Conservation (phyloP, 2,329 filamentous ascomycete genomes). For the Trichoderma gracile region DNA sequence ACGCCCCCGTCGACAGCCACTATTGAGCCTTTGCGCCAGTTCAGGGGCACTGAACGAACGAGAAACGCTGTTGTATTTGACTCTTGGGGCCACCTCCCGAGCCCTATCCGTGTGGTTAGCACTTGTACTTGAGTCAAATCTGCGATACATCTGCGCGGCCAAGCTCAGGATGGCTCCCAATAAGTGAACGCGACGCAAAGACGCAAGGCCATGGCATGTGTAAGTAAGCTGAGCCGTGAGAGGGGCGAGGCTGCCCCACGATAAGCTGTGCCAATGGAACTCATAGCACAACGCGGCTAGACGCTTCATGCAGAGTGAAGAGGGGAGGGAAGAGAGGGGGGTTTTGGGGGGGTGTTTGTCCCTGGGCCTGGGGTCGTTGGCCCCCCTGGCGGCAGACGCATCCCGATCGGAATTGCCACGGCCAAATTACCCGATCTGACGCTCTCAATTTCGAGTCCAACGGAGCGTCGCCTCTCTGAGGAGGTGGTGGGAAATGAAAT, state of each 20-base stretch:
- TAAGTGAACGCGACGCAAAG: background rate
- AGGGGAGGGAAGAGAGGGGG: background rate
- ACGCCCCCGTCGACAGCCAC: slow-evolving; percentile 94
- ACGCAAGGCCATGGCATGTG: slow-evolving; percentile 3
- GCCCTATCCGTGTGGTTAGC: slow-evolving; percentile 57
- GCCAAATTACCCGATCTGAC: slow-evolving; percentile 25
- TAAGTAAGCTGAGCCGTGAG: slow-evolving; percentile 3
- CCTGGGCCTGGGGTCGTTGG: slow-evolving; percentile 21
- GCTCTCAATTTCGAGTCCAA: slow-evolving; percentile 12
- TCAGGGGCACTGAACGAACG: slow-evolving; percentile 74
- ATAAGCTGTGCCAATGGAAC: slow-evolving; percentile 18
- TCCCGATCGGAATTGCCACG: slow-evolving; percentile 25
- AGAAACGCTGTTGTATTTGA: slow-evolving; percentile 87
- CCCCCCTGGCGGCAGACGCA: slow-evolving; percentile 24
- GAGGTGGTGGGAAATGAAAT: slow-evolving; percentile 1
- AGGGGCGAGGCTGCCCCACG: slow-evolving; percentile 17
- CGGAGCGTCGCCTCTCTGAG: slow-evolving; percentile 7
- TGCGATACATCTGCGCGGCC: slow-evolving; percentile 1
- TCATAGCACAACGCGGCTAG: slow-evolving; percentile 17
- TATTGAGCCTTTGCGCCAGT: slow-evolving; percentile 80
- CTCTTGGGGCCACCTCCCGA: slow-evolving; percentile 84
- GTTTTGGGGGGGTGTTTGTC: slow-evolving; percentile 8
- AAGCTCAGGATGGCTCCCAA: background rate
- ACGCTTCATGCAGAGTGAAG: slow-evolving; percentile 17
- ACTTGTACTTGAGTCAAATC: slow-evolving; percentile 27